Percentiles rank a stretch among this genome's conserved stretches.
Evolutionary conservation across 768 basidiomycete genomes (phyloP).

Genomic region (Trametes gibbosa): DNA sequence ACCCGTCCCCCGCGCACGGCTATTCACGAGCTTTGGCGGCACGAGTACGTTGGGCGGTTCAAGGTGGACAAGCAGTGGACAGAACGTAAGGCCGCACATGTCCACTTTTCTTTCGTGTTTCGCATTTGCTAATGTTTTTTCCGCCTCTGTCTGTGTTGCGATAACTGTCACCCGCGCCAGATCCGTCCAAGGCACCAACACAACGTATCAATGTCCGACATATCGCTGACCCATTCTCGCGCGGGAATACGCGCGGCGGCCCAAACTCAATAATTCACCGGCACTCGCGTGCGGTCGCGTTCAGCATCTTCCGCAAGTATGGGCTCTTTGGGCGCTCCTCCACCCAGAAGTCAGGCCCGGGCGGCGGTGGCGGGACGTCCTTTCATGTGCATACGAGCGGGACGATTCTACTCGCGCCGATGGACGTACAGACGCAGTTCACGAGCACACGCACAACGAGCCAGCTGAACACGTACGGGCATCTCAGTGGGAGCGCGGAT

Average conservation of each 20-base stretch:
- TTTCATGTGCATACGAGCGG: conserved; percentile 24
- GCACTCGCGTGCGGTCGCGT: conserved; percentile 75
- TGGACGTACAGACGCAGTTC: conserved; percentile 74
- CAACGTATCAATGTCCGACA: conserved; percentile 66
- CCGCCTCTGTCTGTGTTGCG: too few relatives aligned
- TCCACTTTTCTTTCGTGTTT: background rate
- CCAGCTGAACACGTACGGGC: conserved; percentile 63
- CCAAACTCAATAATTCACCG: conserved; percentile 74
- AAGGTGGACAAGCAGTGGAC: conserved; percentile 49
- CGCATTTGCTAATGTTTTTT: background rate
- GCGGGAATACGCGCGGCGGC: conserved; percentile 44
- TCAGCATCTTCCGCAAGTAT: conserved; percentile 74
- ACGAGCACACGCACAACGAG: conserved; percentile 74
- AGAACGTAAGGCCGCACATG: conserved; percentile 22
- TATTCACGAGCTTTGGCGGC: conserved; percentile 66
- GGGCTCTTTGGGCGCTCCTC: conserved; percentile 27
- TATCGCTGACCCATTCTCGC: conserved; percentile 48
- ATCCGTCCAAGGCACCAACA: conserved; percentile 57
- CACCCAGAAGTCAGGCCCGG: conserved; percentile 8
- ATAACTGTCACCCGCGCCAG: conserved; percentile 19
- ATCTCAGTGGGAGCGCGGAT: conserved; percentile 46
- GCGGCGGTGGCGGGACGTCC: conserved; percentile 6
- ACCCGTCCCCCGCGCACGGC: conserved; percentile 30
- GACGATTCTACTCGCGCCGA: conserved; percentile 64
- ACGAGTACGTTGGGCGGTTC: conserved; percentile 60